Base-by-base conservation (phyloP, 176 grass and related monocot genomes). In the Avena atlantica region DNA sequence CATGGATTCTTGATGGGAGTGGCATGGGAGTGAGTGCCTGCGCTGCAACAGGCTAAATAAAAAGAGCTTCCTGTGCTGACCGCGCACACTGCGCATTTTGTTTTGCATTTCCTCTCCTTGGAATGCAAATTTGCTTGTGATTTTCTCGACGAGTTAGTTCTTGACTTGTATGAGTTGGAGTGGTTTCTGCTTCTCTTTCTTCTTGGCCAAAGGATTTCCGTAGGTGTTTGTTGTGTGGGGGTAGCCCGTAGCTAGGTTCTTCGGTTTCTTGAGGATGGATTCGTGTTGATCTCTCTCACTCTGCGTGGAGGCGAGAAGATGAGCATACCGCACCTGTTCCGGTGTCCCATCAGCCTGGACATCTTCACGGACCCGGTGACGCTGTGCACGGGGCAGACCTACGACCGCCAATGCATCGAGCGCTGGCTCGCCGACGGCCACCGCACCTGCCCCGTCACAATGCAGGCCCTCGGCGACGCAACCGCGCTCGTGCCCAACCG, bases 341-440 rank as follows among this genome's bases (percentile, higher is more conserved):
- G 94, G 79, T 99, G 97, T 73, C 97, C 97, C 34, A 99, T 99
- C 75, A 94, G 97, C 83, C 89, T 99, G 51, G 97, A 99, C 84
- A 81, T 99, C 68, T 94, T 99, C 90, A 93, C 90, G 13, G 94
- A 96, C 50, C 94, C 97, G 10, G 94, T 99, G 64, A 99, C 92
- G 71, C 86, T 96, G 24, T 90, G 89, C 88, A 99, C 97, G 77
- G 94, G 97, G 71, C 94, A 94, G 85, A 96, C 97, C 65, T 99
- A 96, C 58, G 94, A 96, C 85, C 94, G 97, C 6, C 89, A 81
- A 23, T 89, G 92, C 87, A 98, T 96, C 85, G 85, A 92, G 84
- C 86, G 91, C 25, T 98, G 97, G 97, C 89, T 98, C 21, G 90
- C 91, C 83, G 94, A 86, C 31, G 97, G 97, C 58, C 86, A 98